Evolutionary conservation across 495 filamentous ascomycete genomes (phyloP).

Genomic region (Penicillium silybi): DNA sequence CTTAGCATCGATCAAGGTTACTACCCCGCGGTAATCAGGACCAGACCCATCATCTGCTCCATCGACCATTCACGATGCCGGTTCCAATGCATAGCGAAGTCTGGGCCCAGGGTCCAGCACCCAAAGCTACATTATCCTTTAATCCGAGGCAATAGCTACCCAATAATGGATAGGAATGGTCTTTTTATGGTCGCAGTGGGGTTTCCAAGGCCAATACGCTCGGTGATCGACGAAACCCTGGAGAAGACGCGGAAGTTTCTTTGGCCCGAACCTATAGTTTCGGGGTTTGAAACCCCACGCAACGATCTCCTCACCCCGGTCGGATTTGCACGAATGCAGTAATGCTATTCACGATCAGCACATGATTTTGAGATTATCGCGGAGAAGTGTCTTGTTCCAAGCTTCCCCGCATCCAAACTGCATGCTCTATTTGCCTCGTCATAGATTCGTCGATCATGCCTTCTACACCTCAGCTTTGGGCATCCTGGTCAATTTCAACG

Average conservation of each 20-base stretch:
- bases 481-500: neutral
- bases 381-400: neutral
- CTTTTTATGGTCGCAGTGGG: neutral
- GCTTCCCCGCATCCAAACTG: neutral
- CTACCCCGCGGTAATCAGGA: too few relatives aligned
- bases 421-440: neutral
- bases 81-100: neutral
- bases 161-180: neutral
- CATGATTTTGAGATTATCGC: neutral
- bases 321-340: neutral
- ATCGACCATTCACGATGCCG: neutral
- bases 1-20: too few relatives aligned
- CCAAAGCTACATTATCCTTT: too few relatives aligned
- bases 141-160: neutral
- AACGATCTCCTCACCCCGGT: neutral
- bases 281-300: neutral
- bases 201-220: neutral
- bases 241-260: neutral
- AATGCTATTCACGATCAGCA: neutral
- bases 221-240: neutral
- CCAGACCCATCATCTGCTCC: too few relatives aligned
- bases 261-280: constrained; percentile 1
- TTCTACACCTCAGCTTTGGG: neutral
- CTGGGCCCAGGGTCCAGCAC: neutral
- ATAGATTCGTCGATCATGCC: neutral